Base-by-base conservation (phyloP, 2,329 filamentous ascomycete species). In the Knufia fluminis region DNA sequence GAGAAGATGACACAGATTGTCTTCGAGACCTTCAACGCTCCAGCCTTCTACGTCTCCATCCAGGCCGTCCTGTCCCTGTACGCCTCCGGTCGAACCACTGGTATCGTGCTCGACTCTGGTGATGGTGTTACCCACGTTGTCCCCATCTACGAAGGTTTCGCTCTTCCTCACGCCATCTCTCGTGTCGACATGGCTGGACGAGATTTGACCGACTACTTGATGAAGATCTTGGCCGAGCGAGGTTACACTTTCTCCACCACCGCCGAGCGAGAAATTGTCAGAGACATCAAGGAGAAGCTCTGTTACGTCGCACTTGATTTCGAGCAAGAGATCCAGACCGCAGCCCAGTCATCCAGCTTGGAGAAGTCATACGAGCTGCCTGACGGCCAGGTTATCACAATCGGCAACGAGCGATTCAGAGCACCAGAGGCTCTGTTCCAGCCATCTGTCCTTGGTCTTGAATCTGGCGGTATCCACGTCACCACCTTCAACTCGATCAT, bases 1-100 rank as follows among this genome's bases (percentile, higher is more conserved):
- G 92, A 98, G 83, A 98, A 98, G 89, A 98, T 98, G 92, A 97
- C 92, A 64, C 92, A 98, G 80, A 98, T 98, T 62, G 90, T 98
- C 73, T 98, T 98, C 80, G 92, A 98, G 84, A 98, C 92, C 66
- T 98, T 98, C 85, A 97, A 98, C 80, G 91, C 92, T 66, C 92
- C 92, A 64, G 92, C 92, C 65, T 97, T 98, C 84, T 98, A 98
- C 82, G 92, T 98, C 79, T 97, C 92, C 68, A 98, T 98, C 75
- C 91, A 97, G 83, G 92, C 92, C 71, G 92, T 98, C 61, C 82
- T 98, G 66, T 98, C 92, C 59, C 86, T 98, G 72, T 98, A 98
- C 79, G 92, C 92, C 66, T 98, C 92, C 68, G 92, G 92, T 85
- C 92, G 92, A 91, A 97, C 92, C 76, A 98, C 92, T 61, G 92